phyloP scores from a whole-genome alignment of 805 yeast genomes.

The Wickerhamiella occidentalis region DNA sequence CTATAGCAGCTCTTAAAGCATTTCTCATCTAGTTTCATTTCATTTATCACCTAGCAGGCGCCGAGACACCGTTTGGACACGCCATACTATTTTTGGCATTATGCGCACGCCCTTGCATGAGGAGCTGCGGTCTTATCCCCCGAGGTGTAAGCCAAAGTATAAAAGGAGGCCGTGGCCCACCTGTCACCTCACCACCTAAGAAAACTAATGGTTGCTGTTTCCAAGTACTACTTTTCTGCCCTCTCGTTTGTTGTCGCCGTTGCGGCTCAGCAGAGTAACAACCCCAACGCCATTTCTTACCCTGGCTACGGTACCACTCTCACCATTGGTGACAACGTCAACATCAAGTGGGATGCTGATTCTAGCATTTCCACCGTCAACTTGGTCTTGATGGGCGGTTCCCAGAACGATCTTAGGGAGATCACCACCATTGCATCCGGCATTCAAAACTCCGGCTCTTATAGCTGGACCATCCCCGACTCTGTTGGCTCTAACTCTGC shows the following conservation, averaged over 20 bases:
- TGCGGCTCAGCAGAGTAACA: slow-evolving; percentile 8
- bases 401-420: slow-evolving; percentile 19
- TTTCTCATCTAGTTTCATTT: too few relatives aligned
- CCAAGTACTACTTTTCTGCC: slow-evolving; percentile 8
- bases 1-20: too few relatives aligned
- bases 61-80: too few relatives aligned
- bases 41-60: too few relatives aligned
- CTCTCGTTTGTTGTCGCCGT: slow-evolving; percentile 14
- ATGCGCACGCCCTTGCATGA: not conserved
- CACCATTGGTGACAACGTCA: slow-evolving; percentile 23
- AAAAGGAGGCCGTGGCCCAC: not conserved
- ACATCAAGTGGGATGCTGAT: slow-evolving; percentile 25
- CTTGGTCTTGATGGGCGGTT: slow-evolving; percentile 24
- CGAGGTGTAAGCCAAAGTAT: not conserved
- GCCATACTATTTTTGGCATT: not conserved
- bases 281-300: slow-evolving; percentile 19
- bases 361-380: slow-evolving; percentile 19
- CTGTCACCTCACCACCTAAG: not conserved
- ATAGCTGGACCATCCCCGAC: slow-evolving; percentile 24
- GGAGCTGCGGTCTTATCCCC: not conserved
- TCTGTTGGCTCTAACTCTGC: slow-evolving; percentile 18
- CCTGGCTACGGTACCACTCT: slow-evolving; percentile 23
- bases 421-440: slow-evolving; percentile 22
- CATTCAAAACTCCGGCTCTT: slow-evolving; percentile 24
- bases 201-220: slow-evolving; percentile 24